Base-by-base conservation (phyloP, 2,329 filamentous ascomycete species). In the Neocucurbitaria cava region DNA sequence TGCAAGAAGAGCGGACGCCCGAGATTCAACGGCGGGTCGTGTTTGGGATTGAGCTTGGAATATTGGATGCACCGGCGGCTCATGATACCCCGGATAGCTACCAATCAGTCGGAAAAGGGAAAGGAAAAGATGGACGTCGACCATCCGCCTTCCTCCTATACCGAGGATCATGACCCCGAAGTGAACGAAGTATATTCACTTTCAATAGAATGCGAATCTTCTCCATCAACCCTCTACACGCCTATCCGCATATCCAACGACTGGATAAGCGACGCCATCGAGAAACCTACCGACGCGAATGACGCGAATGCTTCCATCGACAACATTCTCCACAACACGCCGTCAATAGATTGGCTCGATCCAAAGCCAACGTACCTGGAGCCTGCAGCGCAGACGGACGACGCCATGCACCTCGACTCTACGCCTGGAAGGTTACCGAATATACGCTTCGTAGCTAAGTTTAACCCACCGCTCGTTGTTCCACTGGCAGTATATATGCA, bases 401-500 rank as follows among this genome's bases (percentile, higher is more conserved):
- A 85, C 52, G 78, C 81, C 9, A 85, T 87, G 75, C 80, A 83
- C 39, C 74, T 85, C 45, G 77, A 87, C 30, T 79, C 82, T n/a
- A 78, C 54, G 62, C 71, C 79, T 17, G 78, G 81, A 1, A 86
- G 86, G 57, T 80, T 89, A 4, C 89, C 89, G 3, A 86, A 91
- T 47, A 86, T 91, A 54, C 85, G 88, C 61, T 95, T 95, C 72
- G 84, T 88, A 39, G 90, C 89, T 2, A 85, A 84, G 10, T 87
- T 95, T 47, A 85, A 91, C 51, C 91, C 91, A 1, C 89, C 91
- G 0, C 77, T 96, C 9, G 82, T 89, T 11, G 80, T 95, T 4
- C 88, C 91, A 0, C 83, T 87, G 41, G 80, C 80, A 31, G 82
- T 88, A 17, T 89, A 88, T 66, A 79, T 83, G 53, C 83, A 86